Conservation (phyloP, 768 basidiomycete genomes). For the Amanita polypyramis region DNA sequence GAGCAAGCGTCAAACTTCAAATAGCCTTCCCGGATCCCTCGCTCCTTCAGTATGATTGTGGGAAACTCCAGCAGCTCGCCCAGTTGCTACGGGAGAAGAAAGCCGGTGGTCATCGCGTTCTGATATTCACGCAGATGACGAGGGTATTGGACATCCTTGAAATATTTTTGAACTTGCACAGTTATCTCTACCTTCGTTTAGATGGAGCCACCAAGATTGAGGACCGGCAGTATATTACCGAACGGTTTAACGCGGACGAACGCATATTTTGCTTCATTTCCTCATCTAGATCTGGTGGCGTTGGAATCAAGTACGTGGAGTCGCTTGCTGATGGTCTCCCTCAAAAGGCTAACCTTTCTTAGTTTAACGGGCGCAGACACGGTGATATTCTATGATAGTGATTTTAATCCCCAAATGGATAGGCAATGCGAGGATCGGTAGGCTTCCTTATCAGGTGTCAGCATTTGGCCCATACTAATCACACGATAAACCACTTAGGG, state of each 20-base stretch:
- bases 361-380: slow-evolving; percentile 87
- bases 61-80: slow-evolving; percentile 85
- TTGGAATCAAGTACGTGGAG: slow-evolving; percentile 81
- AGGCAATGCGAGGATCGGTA: slow-evolving; percentile 90
- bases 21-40: slow-evolving; percentile 91
- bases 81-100: slow-evolving; percentile 74
- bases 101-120: slow-evolving; percentile 76
- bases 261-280: slow-evolving; percentile 86
- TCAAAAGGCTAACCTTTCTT: slow-evolving; percentile 15
- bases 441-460: slow-evolving; percentile 11
- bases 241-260: slow-evolving; percentile 73
- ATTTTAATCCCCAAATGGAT: slow-evolving; percentile 98
- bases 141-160: slow-evolving; percentile 89
- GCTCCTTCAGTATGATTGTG: slow-evolving; percentile 90
- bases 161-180: slow-evolving; percentile 85
- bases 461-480: background rate
- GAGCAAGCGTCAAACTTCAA: slow-evolving; percentile 69
- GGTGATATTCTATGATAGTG: slow-evolving; percentile 95
- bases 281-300: slow-evolving; percentile 69
- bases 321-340: slow-evolving; percentile 10
- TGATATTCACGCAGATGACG: slow-evolving; percentile 99
- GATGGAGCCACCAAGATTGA: slow-evolving; percentile 96
- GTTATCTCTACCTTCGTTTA: slow-evolving; percentile 86
- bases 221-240: slow-evolving; percentile 84
- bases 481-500: slow-evolving; percentile 32